These are phyloP conservation scores for Boletus speciosus DNA, from an alignment of 768 basidiomycete species.

Conservation along the genomic window DNA sequence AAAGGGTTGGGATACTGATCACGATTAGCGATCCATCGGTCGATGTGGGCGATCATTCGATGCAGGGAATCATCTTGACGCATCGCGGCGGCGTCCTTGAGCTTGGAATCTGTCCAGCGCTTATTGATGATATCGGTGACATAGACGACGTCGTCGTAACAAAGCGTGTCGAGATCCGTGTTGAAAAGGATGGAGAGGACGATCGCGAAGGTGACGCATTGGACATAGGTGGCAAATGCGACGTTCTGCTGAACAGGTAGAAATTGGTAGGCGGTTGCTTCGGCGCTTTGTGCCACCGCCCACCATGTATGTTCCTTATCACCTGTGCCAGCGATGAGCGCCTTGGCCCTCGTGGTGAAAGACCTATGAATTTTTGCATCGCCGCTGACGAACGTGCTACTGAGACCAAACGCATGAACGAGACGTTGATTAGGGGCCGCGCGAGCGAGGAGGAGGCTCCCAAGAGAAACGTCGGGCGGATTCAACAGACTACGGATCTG, in stretches of 20 bases:
- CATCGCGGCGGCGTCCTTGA: slow-evolving; percentile 7
- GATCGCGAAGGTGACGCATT: slow-evolving; percentile 40
- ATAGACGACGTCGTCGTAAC: slow-evolving; percentile 34
- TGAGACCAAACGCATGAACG: slow-evolving; percentile 26
- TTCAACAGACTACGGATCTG: slow-evolving; percentile 14
- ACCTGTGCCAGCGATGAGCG: slow-evolving; percentile 12
- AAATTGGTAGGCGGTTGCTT: slow-evolving; percentile 14
- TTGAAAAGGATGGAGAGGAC: slow-evolving; percentile 42
- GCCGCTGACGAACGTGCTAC: slow-evolving; percentile 52
- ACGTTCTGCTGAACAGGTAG: slow-evolving; percentile 1
- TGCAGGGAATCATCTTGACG: slow-evolving; percentile 30
- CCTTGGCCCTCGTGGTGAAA: slow-evolving; percentile 24
- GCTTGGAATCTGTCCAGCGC: slow-evolving; percentile 26
- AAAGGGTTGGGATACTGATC: slow-evolving; percentile 37
- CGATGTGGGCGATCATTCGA: slow-evolving; percentile 26
- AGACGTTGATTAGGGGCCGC: slow-evolving; percentile 25
- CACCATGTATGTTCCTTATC: slow-evolving; percentile 13
- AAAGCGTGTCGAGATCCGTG: slow-evolving; percentile 28
- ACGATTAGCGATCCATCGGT: slow-evolving; percentile 35
- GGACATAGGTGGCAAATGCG: slow-evolving; percentile 40
- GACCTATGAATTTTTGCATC: slow-evolving; percentile 29
- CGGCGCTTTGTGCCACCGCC: slow-evolving; percentile 8
- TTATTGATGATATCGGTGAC: slow-evolving; percentile 41
- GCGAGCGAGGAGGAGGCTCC: slow-evolving; percentile 14
- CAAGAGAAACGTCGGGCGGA: slow-evolving; percentile 12